phyloP scores from a whole-genome alignment of 1,284 basidiomycete genomes.

The Golubevia sp. region DNA sequence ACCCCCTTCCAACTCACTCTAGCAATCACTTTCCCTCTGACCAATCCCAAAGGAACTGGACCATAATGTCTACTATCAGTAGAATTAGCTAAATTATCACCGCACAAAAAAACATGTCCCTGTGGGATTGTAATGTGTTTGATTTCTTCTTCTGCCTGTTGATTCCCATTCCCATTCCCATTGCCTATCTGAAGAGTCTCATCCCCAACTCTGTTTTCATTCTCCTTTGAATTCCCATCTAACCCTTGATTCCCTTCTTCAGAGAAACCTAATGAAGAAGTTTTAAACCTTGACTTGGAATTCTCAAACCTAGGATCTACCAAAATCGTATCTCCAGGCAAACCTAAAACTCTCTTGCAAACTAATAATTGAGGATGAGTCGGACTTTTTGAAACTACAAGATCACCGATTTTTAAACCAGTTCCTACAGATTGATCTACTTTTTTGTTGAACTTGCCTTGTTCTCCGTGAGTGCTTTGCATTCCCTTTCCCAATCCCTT shows the following conservation, averaged over 20 bases:
- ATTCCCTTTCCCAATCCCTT: neutral
- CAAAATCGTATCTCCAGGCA: slow-evolving; percentile 86
- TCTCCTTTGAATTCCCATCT: too few relatives aligned
- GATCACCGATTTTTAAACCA: slow-evolving; percentile 69
- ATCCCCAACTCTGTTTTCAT: slow-evolving; percentile 4
- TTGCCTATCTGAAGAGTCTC: slow-evolving; percentile 1
- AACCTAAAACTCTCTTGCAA: slow-evolving; percentile 87
- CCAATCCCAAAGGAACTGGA: slow-evolving; percentile 81
- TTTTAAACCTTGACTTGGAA: neutral
- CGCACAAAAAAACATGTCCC: slow-evolving; percentile 77
- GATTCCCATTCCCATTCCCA: neutral
- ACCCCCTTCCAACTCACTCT: too few relatives aligned
- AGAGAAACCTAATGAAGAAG: neutral
- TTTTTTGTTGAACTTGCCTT: slow-evolving; percentile 8
- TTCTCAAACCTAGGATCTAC: slow-evolving; percentile 71
- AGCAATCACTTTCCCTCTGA: slow-evolving; percentile 77
- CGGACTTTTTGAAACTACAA: slow-evolving; percentile 79
- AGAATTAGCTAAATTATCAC: slow-evolving; percentile 83
- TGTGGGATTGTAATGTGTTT: slow-evolving; percentile 13
- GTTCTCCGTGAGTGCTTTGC: neutral
- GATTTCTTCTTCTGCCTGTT: too few relatives aligned
- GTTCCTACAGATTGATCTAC: slow-evolving; percentile 34
- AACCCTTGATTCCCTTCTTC: neutral
- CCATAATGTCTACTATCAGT: slow-evolving; percentile 89
- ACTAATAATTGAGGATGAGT: slow-evolving; percentile 73